phyloP scores from a whole-genome alignment of 2,329 filamentous ascomycete species.

The Leptographium lundbergii region DNA sequence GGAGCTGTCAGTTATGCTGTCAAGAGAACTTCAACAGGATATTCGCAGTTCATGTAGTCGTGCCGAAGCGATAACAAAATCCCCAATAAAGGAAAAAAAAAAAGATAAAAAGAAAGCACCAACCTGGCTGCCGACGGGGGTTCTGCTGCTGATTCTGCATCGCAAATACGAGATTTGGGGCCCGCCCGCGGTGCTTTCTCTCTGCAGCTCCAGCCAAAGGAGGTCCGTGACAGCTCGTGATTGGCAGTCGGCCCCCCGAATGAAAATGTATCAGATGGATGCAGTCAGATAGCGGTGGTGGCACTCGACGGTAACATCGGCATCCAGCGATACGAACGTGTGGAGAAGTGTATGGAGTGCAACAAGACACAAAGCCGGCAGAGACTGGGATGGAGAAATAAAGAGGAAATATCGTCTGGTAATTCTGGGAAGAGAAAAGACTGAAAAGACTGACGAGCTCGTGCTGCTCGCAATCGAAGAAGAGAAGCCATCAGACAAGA shows the following conservation, averaged over 20 bases:
- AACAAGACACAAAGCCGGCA: not conserved
- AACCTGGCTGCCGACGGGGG: not conserved
- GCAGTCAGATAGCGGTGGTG: not conserved
- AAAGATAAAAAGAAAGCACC: not conserved
- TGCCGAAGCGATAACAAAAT: too few relatives aligned
- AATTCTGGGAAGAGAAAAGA: too few relatives aligned
- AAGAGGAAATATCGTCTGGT: too few relatives aligned
- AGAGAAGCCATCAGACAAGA: not conserved
- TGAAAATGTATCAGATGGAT: not conserved
- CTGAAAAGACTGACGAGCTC: not conserved
- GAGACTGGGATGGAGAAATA: not conserved
- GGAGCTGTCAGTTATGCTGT: not conserved
- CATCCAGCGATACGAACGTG: not conserved
- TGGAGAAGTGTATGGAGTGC: not conserved
- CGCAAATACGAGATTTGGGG: constrained; percentile 7
- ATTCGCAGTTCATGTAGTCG: not conserved
- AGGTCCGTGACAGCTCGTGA: not conserved
- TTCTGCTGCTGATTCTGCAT: constrained; percentile 3
- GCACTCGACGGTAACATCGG: not conserved
- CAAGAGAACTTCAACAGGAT: not conserved
- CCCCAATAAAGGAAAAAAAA: too few relatives aligned
- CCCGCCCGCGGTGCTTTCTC: not conserved
- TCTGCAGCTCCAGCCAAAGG: not conserved
- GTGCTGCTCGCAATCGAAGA: not conserved
- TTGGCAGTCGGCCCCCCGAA: not conserved